A percentile compares a stretch with the other conserved stretches of the same genome.
Evolutionary conservation across 495 filamentous ascomycete species (phyloP).

Genomic region (Alectoria sarmentosa): DNA sequence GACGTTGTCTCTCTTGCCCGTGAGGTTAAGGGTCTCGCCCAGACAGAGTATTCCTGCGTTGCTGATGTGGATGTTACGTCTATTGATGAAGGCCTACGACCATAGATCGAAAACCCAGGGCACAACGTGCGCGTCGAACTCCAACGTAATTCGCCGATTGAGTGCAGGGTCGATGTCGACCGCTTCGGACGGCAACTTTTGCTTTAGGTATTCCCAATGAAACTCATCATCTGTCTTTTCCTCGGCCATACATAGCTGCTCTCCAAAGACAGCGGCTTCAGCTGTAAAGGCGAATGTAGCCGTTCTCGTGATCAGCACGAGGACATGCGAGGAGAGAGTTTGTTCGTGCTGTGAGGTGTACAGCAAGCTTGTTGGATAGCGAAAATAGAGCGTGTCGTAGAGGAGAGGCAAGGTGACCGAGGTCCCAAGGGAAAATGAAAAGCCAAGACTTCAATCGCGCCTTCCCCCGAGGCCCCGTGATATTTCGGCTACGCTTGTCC

Average conservation of each 20-base stretch:
- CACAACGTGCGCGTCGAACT: conserved; percentile 25
- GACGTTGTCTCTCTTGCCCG: too few species aligned
- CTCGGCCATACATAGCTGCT: background rate
- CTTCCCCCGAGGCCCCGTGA: too few species aligned
- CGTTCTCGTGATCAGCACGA: background rate
- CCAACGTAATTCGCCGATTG: conserved; percentile 31
- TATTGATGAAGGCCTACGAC: conserved; percentile 44
- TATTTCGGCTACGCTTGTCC: too few species aligned
- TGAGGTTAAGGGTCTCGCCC: conserved; percentile 35
- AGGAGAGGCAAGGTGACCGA: too few species aligned
- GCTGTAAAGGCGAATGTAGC: background rate
- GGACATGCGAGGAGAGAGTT: background rate
- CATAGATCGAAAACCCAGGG: conserved; percentile 46
- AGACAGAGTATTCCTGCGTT: conserved; percentile 43
- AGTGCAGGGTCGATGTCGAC: conserved; percentile 24
- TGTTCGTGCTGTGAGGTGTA: background rate
- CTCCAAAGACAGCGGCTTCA: background rate
- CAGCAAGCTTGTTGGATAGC: background rate
- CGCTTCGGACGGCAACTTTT: background rate
- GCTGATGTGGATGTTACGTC: conserved; percentile 48
- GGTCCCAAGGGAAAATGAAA: too few species aligned
- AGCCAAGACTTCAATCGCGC: too few species aligned
- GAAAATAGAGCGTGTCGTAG: too few species aligned
- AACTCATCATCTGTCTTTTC: background rate
- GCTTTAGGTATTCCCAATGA: background rate